Base-by-base conservation (phyloP, 2,329 filamentous ascomycete species). In the Trichoderma polysporum region DNA sequence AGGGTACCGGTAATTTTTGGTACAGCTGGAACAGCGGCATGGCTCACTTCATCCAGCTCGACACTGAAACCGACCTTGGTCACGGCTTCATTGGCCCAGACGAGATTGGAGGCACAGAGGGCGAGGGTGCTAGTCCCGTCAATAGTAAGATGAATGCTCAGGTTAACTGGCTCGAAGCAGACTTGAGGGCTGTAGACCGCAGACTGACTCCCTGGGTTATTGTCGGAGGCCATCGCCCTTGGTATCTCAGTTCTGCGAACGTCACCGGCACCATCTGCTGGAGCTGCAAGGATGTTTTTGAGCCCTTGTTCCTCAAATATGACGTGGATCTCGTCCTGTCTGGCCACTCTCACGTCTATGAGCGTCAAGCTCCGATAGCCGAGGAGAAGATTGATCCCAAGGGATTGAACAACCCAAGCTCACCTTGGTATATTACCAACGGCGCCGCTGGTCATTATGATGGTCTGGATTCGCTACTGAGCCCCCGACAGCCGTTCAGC, bases 21-120 rank as follows among this genome's bases (percentile, higher is more conserved):
- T 64, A 64, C 27, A 64, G 61, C 61, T 64, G 61, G 61, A 47
- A 64, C 27, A 64, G 37, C 6, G 61, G 61, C 50, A 64, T 64
- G 61, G 61, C 50, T 25, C 61, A 64, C 10, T 64, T 64, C 3
- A 56, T 64, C 17, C 61, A 64, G 37, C 50, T 64, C 35, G 61
- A 64, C 9, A 64, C 61, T 3, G 61, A 64, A 53, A 64, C 61
- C 2, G 61, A 64, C 9, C 61, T 64, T 27, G 61, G 61, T 15
- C 61, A 64, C 19, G 61, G 61, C 19, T 64, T 64, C n/a, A 47
- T 56, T 13, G 61, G 61, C 3, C 61, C 61, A 5, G 61, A 64
- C 10, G 61, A 64, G 37, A 27, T 64, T 15, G 61, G 50, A 19
- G 61, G 61, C 35, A 47, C 50, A 1, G 61, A 56, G n/a, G 61